Conservation (phyloP, 768 basidiomycete species). For the Melanogaster broomeanus region DNA sequence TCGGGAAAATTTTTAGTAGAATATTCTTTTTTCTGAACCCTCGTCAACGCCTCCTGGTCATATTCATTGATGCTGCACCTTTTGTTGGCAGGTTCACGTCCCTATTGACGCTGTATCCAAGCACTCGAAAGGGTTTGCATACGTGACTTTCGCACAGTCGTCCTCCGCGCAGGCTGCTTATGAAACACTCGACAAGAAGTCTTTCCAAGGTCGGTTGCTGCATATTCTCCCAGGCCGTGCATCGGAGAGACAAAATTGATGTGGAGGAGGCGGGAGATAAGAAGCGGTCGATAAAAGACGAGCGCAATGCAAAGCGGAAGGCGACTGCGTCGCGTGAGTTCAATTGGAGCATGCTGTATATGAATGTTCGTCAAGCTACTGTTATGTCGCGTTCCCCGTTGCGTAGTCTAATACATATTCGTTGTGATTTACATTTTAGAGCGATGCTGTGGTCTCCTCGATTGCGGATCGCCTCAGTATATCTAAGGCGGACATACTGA, state of each 20-base stretch:
- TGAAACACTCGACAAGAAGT: constrained; percentile 73
- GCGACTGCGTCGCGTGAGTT: constrained; percentile 74
- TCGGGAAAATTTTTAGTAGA: constrained; percentile 59
- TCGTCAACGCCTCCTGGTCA: neutral
- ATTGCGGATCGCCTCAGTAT: constrained; percentile 89
- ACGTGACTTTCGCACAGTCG: constrained; percentile 50
- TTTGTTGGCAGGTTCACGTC: constrained; percentile 51
- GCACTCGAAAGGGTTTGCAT: constrained; percentile 62
- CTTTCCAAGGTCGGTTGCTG: constrained; percentile 89
- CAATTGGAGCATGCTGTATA: constrained; percentile 93
- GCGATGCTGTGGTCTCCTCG: constrained; percentile 90
- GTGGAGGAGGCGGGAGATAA: constrained; percentile 43
- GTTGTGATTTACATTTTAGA: constrained; percentile 47
- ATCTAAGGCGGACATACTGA: constrained; percentile 84
- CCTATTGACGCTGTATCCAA: constrained; percentile 49
- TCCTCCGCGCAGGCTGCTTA: constrained; percentile 67
- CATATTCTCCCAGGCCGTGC: constrained; percentile 88
- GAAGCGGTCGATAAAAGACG: constrained; percentile 60
- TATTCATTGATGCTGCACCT: neutral
- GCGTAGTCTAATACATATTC: constrained; percentile 24
- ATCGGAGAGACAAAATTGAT: constrained; percentile 52
- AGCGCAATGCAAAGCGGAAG: constrained; percentile 60
- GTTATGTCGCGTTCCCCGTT: constrained; percentile 15
- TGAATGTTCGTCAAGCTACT: constrained; percentile 77
- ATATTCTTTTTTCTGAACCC: constrained; percentile 39